Percentiles rank a stretch among this genome's conserved stretches.
phyloP scores from a whole-genome alignment of 2,329 filamentous ascomycete genomes.

The Daldinia sp. region DNA sequence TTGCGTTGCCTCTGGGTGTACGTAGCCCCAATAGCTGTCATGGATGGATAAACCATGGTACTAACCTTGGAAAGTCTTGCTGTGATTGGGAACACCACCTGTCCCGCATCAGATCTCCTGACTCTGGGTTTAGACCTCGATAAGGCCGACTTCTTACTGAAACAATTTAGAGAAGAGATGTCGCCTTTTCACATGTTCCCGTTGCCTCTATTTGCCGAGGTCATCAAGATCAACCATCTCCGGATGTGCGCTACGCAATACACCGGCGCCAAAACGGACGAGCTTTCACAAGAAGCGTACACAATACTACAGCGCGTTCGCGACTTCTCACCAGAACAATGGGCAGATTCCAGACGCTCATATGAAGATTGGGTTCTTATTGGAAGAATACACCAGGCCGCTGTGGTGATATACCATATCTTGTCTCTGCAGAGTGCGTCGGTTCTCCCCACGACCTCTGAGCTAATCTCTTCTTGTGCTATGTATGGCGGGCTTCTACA shows the following conservation, averaged over 20 bases:
- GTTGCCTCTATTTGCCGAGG: slow-evolving; percentile 50
- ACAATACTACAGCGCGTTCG: slow-evolving; percentile 47
- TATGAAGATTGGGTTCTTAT: slow-evolving; percentile 49
- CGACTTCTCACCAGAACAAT: slow-evolving; percentile 49
- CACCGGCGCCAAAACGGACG: neutral
- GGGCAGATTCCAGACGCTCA: slow-evolving; percentile 48
- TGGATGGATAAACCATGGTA: neutral
- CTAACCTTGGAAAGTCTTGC: slow-evolving; percentile 46
- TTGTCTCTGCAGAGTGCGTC: slow-evolving; percentile 53
- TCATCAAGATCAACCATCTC: slow-evolving; percentile 54
- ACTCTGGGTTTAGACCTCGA: slow-evolving; percentile 46
- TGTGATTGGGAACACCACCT: slow-evolving; percentile 55
- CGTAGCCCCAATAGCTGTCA: slow-evolving; percentile 14
- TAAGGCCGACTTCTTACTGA: neutral
- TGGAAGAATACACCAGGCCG: slow-evolving; percentile 49
- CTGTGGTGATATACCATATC: slow-evolving; percentile 54
- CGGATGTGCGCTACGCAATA: slow-evolving; percentile 43
- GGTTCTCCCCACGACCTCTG: neutral
- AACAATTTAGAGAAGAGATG: slow-evolving; percentile 32
- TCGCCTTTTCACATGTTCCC: slow-evolving; percentile 51
- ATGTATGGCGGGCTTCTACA: neutral
- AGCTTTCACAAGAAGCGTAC: neutral
- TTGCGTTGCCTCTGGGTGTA: slow-evolving; percentile 48
- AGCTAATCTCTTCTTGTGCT: neutral
- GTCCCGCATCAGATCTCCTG: slow-evolving; percentile 51